Percentiles rank a stretch among this genome's conserved stretches.
phyloP scores from a whole-genome alignment of 2,329 filamentous ascomycete genomes.

The Coleophoma eucalyptorum region DNA sequence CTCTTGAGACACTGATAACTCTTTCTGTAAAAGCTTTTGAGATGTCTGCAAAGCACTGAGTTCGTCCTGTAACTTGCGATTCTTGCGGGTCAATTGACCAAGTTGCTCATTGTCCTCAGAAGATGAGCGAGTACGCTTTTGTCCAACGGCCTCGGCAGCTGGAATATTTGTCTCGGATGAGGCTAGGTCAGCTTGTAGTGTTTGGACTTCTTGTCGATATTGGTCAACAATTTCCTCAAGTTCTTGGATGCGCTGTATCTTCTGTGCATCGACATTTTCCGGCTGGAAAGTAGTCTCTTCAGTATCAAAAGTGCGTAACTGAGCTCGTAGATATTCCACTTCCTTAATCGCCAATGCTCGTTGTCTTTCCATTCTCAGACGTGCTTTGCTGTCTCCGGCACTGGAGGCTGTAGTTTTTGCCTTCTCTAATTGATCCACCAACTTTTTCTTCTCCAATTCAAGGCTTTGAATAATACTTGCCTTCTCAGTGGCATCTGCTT shows the following conservation, averaged over 20 bases:
- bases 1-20: slow-evolving; percentile 67
- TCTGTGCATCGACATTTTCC: slow-evolving; percentile 72
- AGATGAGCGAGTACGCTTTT: slow-evolving; percentile 61
- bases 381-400: slow-evolving; percentile 59
- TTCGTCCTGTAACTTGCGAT: slow-evolving; percentile 78
- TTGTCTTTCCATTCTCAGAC: slow-evolving; percentile 78
- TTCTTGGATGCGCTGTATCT: slow-evolving; percentile 69
- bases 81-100: slow-evolving; percentile 82
- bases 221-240: slow-evolving; percentile 84
- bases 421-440: slow-evolving; percentile 69
- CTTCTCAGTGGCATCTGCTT: slow-evolving; percentile 74
- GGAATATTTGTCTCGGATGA: slow-evolving; percentile 47
- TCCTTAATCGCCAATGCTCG: slow-evolving; percentile 84
- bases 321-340: slow-evolving; percentile 87
- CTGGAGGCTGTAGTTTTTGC: slow-evolving; percentile 47
- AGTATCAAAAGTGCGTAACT: slow-evolving; percentile 81
- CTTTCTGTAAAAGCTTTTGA: slow-evolving; percentile 67
- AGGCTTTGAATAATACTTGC: slow-evolving; percentile 71
- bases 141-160: slow-evolving; percentile 40
- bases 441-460: slow-evolving; percentile 62
- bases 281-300: slow-evolving; percentile 87
- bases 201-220: slow-evolving; percentile 78
- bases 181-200: slow-evolving; percentile 70
- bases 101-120: slow-evolving; percentile 62
- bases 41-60: slow-evolving; percentile 66